Conservation (phyloP, 2,329 filamentous ascomycete species). For the Pseudocercospora vitis region DNA sequence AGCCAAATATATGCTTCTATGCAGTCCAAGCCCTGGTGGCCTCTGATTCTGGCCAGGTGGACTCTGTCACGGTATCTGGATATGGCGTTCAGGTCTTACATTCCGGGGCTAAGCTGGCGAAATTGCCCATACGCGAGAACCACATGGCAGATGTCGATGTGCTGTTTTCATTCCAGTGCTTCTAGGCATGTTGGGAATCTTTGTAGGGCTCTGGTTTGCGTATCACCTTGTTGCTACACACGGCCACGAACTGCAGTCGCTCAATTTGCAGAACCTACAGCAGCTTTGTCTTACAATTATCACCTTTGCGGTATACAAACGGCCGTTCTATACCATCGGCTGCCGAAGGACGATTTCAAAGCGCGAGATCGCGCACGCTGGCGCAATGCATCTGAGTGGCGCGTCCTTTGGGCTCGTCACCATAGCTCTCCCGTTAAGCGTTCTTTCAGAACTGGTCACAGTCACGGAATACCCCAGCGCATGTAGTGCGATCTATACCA, state of each 20-base stretch:
- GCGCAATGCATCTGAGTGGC: slow-evolving; percentile 20
- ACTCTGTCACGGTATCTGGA: neutral
- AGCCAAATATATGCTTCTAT: neutral
- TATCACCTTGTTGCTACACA: slow-evolving; percentile 11
- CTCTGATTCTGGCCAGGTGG: no score
- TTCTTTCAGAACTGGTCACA: slow-evolving; percentile 28
- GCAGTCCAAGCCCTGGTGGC: neutral
- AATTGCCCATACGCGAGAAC: slow-evolving; percentile 19
- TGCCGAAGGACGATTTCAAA: neutral
- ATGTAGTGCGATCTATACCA: slow-evolving; percentile 31
- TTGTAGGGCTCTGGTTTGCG: slow-evolving; percentile 6
- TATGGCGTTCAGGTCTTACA: slow-evolving; percentile 1
- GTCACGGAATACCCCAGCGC: slow-evolving; percentile 31
- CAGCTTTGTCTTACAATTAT: slow-evolving; percentile 1
- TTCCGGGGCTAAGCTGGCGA: slow-evolving; percentile 19
- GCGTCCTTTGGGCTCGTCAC: slow-evolving; percentile 12
- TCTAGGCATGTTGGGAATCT: slow-evolving; percentile 18
- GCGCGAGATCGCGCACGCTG: neutral
- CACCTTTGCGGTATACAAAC: no score
- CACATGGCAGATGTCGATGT: slow-evolving; percentile 11
- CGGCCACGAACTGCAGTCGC: slow-evolving; percentile 17
- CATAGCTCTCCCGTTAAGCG: slow-evolving; percentile 20
- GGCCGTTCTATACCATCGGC: neutral
- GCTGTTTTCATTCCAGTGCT: slow-evolving; percentile 24
- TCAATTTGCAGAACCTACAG: slow-evolving; percentile 8